These are phyloP conservation scores for Colletotrichum kahawae DNA, from an alignment of 2,329 filamentous ascomycete species.

Conservation along the genomic window DNA sequence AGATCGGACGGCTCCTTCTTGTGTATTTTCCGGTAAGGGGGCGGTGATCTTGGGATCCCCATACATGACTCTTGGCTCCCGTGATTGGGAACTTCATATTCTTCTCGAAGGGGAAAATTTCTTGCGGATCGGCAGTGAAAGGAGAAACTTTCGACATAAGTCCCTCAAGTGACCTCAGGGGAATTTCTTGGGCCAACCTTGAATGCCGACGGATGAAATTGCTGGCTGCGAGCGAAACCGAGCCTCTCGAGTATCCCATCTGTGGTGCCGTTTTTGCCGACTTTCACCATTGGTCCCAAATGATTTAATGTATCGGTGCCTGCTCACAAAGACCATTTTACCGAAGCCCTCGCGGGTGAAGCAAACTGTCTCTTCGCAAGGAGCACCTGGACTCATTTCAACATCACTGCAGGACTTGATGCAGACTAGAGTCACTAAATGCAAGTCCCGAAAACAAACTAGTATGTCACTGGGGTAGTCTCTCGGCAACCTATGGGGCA, in stretches of 20 bases:
- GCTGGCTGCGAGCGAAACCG: neutral
- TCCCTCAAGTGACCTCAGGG: neutral
- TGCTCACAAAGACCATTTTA: neutral
- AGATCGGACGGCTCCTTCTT: neutral
- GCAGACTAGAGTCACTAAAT: neutral
- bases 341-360: neutral
- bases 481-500: neutral
- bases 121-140: neutral
- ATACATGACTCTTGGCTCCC: neutral
- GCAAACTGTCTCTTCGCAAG: neutral
- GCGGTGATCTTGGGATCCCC: neutral
- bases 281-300: neutral
- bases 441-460: neutral
- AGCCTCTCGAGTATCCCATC: neutral
- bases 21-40: neutral
- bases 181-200: neutral
- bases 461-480: neutral
- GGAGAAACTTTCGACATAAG: neutral
- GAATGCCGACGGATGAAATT: neutral
- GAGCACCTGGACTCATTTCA: neutral
- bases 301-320: neutral
- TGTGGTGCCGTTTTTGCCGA: neutral
- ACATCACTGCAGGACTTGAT: neutral
- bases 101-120: neutral
- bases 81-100: neutral